phyloP scores from a whole-genome alignment of 1,139 yeast species.

The Yamadazyma diospyri region DNA sequence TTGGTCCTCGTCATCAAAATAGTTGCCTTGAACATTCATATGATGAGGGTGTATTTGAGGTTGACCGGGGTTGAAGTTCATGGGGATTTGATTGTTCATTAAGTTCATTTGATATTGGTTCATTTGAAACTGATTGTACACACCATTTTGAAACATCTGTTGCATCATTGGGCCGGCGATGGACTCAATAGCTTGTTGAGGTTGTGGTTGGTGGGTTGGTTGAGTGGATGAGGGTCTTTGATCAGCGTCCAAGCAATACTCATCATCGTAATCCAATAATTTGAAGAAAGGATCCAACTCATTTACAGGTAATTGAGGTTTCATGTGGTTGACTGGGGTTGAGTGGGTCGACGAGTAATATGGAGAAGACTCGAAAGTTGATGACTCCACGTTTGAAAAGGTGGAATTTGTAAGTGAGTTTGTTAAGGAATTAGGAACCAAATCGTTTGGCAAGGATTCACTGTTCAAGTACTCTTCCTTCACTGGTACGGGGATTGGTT shows the following conservation, averaged over 20 bases:
- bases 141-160: slow-evolving; percentile 3
- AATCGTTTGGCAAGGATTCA: neutral
- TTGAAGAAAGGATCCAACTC: slow-evolving; percentile 5
- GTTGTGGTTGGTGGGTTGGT: slow-evolving; percentile 1
- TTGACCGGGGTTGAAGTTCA: slow-evolving; percentile 5
- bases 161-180: slow-evolving; percentile 2
- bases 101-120: slow-evolving; percentile 8
- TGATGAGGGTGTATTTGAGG: slow-evolving; percentile 6
- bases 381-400: slow-evolving; percentile 1
- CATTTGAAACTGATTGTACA: slow-evolving; percentile 12
- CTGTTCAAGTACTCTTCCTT: neutral
- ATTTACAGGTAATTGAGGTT: slow-evolving; percentile 3
- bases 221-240: slow-evolving; percentile 26
- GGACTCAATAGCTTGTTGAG: slow-evolving; percentile 3
- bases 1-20: slow-evolving; percentile 11
- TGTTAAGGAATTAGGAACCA: neutral
- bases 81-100: slow-evolving; percentile 8
- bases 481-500: slow-evolving; percentile 3
- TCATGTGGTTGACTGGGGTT: slow-evolving; percentile 6
- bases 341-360: slow-evolving; percentile 6
- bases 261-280: slow-evolving; percentile 41
- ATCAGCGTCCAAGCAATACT: slow-evolving; percentile 44
- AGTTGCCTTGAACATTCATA: slow-evolving; percentile 2
- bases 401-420: slow-evolving; percentile 2
- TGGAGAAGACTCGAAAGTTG: slow-evolving; percentile 2